Evolutionary conservation across 2,329 filamentous ascomycete genomes (phyloP).

Genomic region (Neonectria magnoliae): DNA sequence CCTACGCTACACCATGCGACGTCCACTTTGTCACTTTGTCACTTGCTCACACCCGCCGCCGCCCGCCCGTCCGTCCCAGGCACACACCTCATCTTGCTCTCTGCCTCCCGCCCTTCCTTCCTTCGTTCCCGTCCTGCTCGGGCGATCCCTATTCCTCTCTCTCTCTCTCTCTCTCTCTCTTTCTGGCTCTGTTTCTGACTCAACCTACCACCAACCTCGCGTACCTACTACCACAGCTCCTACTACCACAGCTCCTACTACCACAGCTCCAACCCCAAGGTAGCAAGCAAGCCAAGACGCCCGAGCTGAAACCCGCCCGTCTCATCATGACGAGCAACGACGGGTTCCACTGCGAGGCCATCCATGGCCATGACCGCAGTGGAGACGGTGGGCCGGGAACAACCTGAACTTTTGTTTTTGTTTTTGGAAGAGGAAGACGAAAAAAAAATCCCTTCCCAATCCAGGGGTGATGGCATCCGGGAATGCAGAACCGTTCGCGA

Average conservation of each 20-base stretch:
- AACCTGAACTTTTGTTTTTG: background rate
- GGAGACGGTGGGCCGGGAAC: background rate
- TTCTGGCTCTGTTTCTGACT: too few species aligned
- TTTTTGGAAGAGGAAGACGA: background rate
- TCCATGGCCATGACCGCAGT: background rate
- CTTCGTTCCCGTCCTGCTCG: background rate
- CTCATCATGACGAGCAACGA: conserved; percentile 14
- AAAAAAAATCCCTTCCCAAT: background rate
- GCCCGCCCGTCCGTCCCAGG: background rate
- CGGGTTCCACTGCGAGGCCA: conserved; percentile 1
- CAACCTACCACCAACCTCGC: too few species aligned
- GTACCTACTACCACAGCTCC: too few species aligned
- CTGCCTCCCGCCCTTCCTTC: background rate
- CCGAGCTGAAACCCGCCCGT: conserved; percentile 29
- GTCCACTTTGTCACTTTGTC: background rate
- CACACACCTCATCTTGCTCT: background rate
- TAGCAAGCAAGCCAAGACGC: conserved; percentile 19
- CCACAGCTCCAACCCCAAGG: background rate
- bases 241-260: background rate
- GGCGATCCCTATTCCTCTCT: background rate
- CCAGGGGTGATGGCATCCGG: background rate
- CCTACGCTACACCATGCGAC: conserved; percentile 9
- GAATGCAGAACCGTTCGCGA: background rate
- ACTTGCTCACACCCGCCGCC: background rate
- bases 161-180: background rate